A percentile compares a stretch with the other conserved stretches of the same genome.
These are phyloP conservation scores for Acanthamoeba healyi DNA, from an alignment of 208 protist species.

Conservation along the genomic window DNA sequence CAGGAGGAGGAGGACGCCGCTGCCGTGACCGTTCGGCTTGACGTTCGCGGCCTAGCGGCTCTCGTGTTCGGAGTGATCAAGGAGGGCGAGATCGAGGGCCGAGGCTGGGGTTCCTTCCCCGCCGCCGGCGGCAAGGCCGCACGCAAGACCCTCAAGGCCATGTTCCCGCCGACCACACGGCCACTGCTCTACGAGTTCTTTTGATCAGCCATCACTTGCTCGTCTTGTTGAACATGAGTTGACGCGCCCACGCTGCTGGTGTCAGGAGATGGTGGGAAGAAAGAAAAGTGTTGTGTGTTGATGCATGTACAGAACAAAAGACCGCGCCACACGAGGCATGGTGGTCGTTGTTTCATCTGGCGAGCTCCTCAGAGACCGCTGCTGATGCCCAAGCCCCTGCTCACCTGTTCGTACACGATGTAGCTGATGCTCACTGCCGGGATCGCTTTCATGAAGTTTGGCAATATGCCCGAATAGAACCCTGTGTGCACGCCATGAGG, in stretches of 20 bases:
- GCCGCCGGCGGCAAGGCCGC: not conserved
- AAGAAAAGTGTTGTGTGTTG: too few relatives aligned
- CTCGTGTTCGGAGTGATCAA: not conserved
- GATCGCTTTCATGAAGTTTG: constrained; percentile 76
- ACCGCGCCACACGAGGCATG: too few relatives aligned
- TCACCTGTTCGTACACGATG: constrained; percentile 71
- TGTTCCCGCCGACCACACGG: constrained; percentile 15
- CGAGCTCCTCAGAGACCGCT: constrained; percentile 65
- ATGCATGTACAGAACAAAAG: too few relatives aligned
- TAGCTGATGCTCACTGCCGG: constrained; percentile 78
- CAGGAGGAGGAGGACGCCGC: not conserved
- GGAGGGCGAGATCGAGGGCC: constrained; percentile 19
- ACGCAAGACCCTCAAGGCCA: not conserved
- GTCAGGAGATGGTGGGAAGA: too few relatives aligned
- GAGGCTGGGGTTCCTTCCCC: constrained; percentile 40
- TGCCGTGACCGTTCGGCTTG: not conserved
- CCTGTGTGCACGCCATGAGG: not conserved
- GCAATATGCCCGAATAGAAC: constrained; percentile 57
- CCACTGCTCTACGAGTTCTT: not conserved
- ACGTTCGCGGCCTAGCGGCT: not conserved
- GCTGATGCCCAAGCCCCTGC: not conserved
- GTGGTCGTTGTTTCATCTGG: too few relatives aligned
- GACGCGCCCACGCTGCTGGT: too few relatives aligned
- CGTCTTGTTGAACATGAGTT: too few relatives aligned
- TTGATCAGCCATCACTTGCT: too few relatives aligned